Conservation (phyloP, 2,329 filamentous ascomycete genomes). For the Alternaria gaisen region DNA sequence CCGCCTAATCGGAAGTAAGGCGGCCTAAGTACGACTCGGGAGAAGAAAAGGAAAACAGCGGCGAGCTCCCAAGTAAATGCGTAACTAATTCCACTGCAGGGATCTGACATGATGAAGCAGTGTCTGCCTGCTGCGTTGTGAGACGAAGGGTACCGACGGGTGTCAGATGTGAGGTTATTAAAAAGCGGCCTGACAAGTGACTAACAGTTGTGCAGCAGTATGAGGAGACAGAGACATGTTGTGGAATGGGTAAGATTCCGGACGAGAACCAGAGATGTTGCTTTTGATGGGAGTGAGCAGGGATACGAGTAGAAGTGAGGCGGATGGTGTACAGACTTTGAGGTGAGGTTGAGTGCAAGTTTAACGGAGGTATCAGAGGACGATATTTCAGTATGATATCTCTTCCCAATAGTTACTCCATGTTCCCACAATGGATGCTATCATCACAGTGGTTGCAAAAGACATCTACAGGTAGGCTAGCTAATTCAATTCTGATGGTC, state of each 20-base stretch:
- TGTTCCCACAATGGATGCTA: not conserved
- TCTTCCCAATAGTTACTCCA: not conserved
- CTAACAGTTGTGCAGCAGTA: not conserved
- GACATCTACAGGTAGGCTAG: not conserved
- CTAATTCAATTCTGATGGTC: not conserved
- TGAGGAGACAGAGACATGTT: not conserved
- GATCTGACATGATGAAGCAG: not conserved
- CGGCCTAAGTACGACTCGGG: constrained; percentile 9
- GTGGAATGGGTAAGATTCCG: not conserved
- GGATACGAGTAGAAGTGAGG: not conserved
- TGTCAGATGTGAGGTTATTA: constrained; percentile 14
- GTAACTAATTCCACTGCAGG: not conserved
- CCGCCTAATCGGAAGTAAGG: constrained; percentile 4
- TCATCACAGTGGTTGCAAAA: not conserved
- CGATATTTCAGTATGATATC: not conserved
- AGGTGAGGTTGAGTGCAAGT: not conserved
- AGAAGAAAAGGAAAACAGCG: not conserved
- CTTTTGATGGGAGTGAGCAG: no score
- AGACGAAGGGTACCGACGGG: not conserved
- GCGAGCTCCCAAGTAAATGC: not conserved
- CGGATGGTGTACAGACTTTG: not conserved
- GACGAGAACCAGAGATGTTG: not conserved
- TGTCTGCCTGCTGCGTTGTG: not conserved
- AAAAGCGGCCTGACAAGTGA: constrained; percentile 16
- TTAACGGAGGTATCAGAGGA: not conserved